Percentiles rank a stretch among this genome's conserved stretches.
phyloP scores from a whole-genome alignment of 306 rosid species.

The Vigna angularis region DNA sequence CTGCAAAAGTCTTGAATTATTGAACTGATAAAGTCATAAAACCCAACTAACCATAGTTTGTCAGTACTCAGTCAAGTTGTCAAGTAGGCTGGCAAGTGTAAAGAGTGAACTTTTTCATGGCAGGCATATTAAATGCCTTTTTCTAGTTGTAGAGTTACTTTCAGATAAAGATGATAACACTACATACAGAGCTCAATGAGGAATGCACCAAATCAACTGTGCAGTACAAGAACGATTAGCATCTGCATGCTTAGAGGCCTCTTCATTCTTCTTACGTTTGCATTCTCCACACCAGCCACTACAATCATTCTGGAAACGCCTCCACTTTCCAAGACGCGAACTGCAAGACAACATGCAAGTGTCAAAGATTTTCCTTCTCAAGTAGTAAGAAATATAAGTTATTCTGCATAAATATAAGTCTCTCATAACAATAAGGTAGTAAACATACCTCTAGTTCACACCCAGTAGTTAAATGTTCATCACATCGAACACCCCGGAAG shows the following conservation, averaged over 20 bases:
- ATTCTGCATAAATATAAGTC: no score
- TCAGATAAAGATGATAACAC: not conserved
- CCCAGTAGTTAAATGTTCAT: conserved; percentile 74
- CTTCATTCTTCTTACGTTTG: conserved; percentile 57
- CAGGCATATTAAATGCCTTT: no score
- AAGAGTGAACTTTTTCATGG: not conserved
- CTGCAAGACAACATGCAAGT: conserved; percentile 47
- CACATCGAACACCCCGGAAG: conserved; percentile 90
- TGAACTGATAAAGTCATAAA: not conserved
- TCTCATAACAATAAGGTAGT: no score
- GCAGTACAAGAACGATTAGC: no score
- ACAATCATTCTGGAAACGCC: conserved; percentile 70
- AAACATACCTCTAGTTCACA: conserved; percentile 64
- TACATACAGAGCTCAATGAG: no score
- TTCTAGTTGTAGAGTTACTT: not conserved
- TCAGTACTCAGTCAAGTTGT: not conserved
- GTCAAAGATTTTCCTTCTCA: no score
- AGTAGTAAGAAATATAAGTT: no score
- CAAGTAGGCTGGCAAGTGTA: not conserved
- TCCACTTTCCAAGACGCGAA: conserved; percentile 77
- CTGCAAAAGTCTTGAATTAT: not conserved
- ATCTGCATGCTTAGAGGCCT: no score
- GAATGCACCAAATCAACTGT: no score
- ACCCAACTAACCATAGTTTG: not conserved
- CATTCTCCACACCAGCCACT: conserved; percentile 91